Percentiles rank a stretch among this genome's conserved stretches.
These are phyloP conservation scores for Hirsutella thompsonii DNA, from an alignment of 2,329 filamentous ascomycete species.

Conservation along the genomic window DNA sequence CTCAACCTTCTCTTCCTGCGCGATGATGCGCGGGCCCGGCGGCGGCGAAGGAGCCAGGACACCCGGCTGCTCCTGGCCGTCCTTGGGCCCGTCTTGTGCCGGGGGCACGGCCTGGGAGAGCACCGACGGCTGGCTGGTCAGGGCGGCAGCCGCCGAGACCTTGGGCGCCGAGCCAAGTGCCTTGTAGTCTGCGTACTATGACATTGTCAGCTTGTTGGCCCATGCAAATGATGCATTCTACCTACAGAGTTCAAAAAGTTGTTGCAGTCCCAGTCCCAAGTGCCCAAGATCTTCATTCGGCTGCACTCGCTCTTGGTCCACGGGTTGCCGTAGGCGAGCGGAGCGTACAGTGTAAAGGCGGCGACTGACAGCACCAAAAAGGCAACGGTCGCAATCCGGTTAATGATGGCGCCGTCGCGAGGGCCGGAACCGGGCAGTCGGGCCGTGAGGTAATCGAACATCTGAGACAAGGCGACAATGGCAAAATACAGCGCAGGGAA, in stretches of 20 bases:
- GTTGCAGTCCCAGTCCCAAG: constrained; percentile 98
- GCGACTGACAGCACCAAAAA: constrained; percentile 65
- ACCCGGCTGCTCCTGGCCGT: constrained; percentile 15
- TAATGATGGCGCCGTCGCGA: constrained; percentile 54
- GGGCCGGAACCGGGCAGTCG: constrained; percentile 58
- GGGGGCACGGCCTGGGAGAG: neutral
- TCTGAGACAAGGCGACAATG: constrained; percentile 76
- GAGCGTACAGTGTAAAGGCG: constrained; percentile 75
- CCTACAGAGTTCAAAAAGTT: constrained; percentile 79
- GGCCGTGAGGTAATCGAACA: constrained; percentile 72
- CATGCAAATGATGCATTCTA: no score
- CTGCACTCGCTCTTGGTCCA: constrained; percentile 89
- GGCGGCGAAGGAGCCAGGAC: constrained; percentile 39
- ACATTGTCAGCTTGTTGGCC: neutral
- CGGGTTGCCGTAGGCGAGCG: constrained; percentile 80
- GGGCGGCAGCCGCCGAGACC: constrained; percentile 15
- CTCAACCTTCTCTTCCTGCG: constrained; percentile 71
- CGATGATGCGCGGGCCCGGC: constrained; percentile 33
- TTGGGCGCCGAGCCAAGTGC: constrained; percentile 4
- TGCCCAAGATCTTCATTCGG: constrained; percentile 71
- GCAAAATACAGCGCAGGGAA: constrained; percentile 95
- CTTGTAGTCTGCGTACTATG: constrained; percentile 36
- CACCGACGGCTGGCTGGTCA: constrained; percentile 3
- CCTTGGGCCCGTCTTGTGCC: constrained; percentile 8
- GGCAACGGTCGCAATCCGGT: constrained; percentile 56